Evolutionary conservation across 2,329 filamentous ascomycete species (phyloP).

Genomic region (Pseudogymnoascus sp.): DNA sequence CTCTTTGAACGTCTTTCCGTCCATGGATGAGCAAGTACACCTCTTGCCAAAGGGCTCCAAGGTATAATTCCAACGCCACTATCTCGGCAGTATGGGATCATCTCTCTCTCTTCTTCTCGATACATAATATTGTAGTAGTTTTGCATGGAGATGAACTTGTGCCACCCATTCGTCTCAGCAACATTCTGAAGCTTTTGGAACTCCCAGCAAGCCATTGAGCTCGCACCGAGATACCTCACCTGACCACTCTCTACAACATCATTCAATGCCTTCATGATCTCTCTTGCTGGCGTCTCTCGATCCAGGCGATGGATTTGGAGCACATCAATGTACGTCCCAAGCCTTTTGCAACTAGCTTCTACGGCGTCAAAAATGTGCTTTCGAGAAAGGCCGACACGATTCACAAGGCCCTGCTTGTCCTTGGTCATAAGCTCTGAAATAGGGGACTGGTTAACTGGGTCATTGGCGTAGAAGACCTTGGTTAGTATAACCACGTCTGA

Average conservation of each 20-base stretch:
- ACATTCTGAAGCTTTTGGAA: constrained; percentile 40
- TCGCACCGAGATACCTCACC: constrained; percentile 1
- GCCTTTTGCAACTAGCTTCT: constrained; percentile 45
- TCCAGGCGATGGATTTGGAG: constrained; percentile 58
- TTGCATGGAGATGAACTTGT: constrained; percentile 47
- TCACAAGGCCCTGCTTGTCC: constrained; percentile 37
- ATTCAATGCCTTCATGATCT: constrained; percentile 46
- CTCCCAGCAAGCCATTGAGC: constrained; percentile 39
- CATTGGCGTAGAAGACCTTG: constrained; percentile 50
- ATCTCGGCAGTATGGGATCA: constrained; percentile 28
- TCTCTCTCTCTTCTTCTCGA: constrained; percentile 41
- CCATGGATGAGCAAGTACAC: constrained; percentile 25
- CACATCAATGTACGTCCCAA: constrained; percentile 45
- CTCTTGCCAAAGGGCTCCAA: constrained; percentile 31
- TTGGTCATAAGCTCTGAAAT: constrained; percentile 43
- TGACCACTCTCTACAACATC: constrained; percentile 41
- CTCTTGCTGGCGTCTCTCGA: constrained; percentile 37
- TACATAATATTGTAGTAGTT: constrained; percentile 45
- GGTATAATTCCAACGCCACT: constrained; percentile 32
- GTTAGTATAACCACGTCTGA: constrained; percentile 47
- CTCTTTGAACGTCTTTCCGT: constrained; percentile 9
- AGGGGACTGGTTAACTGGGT: constrained; percentile 29
- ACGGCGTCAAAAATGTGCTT: constrained; percentile 60
- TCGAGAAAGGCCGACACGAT: constrained; percentile 46
- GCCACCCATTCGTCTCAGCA: constrained; percentile 43